Base-by-base conservation (phyloP, 805 yeast genomes). In the Schwanniomyces polymorphus region DNA sequence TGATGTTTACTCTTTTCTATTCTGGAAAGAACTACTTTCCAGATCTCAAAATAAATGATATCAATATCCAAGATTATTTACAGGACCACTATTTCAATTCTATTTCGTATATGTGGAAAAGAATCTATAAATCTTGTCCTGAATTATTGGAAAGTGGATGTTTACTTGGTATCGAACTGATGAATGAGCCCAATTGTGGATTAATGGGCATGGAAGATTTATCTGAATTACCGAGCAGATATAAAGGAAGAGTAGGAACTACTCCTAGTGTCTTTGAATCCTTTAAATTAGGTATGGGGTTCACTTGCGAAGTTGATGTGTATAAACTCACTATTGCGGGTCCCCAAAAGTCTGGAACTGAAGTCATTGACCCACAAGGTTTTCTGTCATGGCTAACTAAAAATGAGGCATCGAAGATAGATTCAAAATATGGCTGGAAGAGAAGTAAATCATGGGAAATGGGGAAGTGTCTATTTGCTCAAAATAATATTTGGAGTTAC, bases 181-280 rank as follows among this genome's bases (percentile, higher is more conserved):
- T 91, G 69, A 91, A 91, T 62, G 97, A 91, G 63, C 97, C 97
- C 6, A 86, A 81, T 56, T 61, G 73, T 43, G 97, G 97, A 0
- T 76, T 84, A 44, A 75, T 86, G 37, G 96, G 94, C 0, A 75
- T 76, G 42, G 66, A 68, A 3, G 76, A 88, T 59, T 64, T 91
- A 27, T 71, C 71, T 8, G 55, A 54, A 1, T 60, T 84, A 17
- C 91, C 94, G 0, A 69, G 75, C 5, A 70, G 68, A 4, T 88
- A 87, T 57, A 84, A 84, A 46, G 75, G 92, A 42, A 78, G 86
- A 47, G 74, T 90, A 2, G 92, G 91, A 2, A 83, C 92, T 0
- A 82, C 91, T 0, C 98, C 99, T 0, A 86, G 96, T 0, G 84
- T 85, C 0, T 81, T 83, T 52, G 87, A 92, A 65, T 69, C 86